These are phyloP conservation scores for Metschnikowia santaceciliae DNA, from an alignment of 805 yeast genomes.

Conservation along the genomic window DNA sequence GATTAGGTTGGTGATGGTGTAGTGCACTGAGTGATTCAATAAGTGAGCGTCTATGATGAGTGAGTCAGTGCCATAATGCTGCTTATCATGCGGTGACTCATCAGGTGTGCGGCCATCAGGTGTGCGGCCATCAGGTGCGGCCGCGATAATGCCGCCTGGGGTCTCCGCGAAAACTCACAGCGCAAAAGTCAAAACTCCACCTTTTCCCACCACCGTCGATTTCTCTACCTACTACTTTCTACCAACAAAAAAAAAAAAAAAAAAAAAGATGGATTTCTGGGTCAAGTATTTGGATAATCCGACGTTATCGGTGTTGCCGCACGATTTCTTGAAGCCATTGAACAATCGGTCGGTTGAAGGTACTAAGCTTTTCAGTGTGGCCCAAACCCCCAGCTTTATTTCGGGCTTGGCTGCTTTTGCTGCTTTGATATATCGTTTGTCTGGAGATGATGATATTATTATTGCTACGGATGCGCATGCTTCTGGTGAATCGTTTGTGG, in stretches of 20 bases:
- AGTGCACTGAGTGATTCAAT: too few relatives aligned
- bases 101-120: neutral
- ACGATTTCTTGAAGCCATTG: slow-evolving; percentile 77
- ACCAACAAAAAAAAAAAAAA: neutral
- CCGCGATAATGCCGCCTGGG: neutral
- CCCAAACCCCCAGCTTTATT: slow-evolving; percentile 32
- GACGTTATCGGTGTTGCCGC: slow-evolving; percentile 83
- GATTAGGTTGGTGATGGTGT: too few relatives aligned
- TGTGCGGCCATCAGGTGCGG: too few relatives aligned
- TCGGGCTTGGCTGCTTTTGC: slow-evolving; percentile 64
- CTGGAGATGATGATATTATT: slow-evolving; percentile 94
- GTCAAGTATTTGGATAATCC: slow-evolving; percentile 64
- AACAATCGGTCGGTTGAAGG: slow-evolving; percentile 67
- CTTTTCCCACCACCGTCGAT: neutral
- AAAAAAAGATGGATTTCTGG: slow-evolving; percentile 45
- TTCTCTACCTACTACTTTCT: neutral
- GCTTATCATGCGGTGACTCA: slow-evolving; percentile 15
- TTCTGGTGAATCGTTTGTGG: slow-evolving; percentile 46
- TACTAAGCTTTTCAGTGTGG: slow-evolving; percentile 32
- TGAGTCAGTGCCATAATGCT: too few relatives aligned
- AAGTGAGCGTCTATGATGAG: too few relatives aligned
- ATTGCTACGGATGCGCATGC: slow-evolving; percentile 59
- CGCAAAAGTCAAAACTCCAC: neutral
- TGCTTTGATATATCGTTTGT: slow-evolving; percentile 67
- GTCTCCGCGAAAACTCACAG: slow-evolving; percentile 3